A percentile compares a stretch with the other conserved stretches of the same genome.
These are phyloP conservation scores for Musa balbisiana DNA, from an alignment of 202 grass and related monocot species.

Conservation along the genomic window DNA sequence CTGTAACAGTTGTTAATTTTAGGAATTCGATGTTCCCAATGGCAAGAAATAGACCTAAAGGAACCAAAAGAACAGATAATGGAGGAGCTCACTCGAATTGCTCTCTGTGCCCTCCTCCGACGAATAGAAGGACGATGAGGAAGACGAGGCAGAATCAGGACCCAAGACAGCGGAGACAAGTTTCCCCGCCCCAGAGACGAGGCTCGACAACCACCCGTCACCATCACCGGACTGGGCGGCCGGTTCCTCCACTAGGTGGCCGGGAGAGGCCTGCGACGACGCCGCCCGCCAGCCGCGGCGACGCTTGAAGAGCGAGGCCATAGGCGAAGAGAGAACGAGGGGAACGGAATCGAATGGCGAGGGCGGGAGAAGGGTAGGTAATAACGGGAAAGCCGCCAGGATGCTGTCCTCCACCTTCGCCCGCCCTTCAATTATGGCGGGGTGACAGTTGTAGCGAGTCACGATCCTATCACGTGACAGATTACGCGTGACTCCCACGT, in stretches of 20 bases:
- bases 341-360: too few relatives aligned
- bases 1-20: background rate
- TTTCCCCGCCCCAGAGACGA: conserved; percentile 50
- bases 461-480: too few relatives aligned
- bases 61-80: background rate
- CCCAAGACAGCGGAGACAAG: conserved; percentile 52
- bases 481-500: too few relatives aligned
- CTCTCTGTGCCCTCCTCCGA: conserved; percentile 8
- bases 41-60: too few relatives aligned
- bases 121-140: conserved; percentile 31
- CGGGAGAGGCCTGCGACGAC: background rate
- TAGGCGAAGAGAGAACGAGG: too few relatives aligned
- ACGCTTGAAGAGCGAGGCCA: background rate
- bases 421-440: too few relatives aligned
- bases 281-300: background rate
- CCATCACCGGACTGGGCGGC: background rate
- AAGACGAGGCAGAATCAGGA: conserved; percentile 31
- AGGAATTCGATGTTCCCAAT: too few relatives aligned
- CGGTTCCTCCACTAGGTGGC: background rate
- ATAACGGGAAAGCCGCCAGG: too few relatives aligned
- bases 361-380: too few relatives aligned
- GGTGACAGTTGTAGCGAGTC: too few relatives aligned
- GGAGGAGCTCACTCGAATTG: background rate
- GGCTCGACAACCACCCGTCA: conserved; percentile 44
- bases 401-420: too few relatives aligned